Evolutionary conservation across 495 filamentous ascomycete genomes (phyloP).

Genomic region (Penicillium taxi): DNA sequence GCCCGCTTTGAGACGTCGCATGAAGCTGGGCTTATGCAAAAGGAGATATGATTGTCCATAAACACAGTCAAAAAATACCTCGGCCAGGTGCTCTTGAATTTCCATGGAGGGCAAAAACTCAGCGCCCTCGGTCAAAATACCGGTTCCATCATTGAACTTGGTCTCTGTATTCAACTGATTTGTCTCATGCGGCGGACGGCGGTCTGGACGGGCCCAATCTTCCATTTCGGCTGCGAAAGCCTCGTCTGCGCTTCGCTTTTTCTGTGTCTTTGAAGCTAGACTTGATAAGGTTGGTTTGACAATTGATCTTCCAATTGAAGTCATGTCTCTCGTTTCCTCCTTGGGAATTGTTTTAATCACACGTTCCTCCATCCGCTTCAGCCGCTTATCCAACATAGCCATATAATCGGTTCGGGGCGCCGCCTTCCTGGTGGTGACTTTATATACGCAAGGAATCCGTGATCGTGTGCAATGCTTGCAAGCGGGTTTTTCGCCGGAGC

Average conservation of each 20-base stretch:
- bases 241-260: constrained; percentile 81
- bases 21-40: constrained; percentile 95
- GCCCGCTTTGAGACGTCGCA: constrained; percentile 67
- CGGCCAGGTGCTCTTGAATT: constrained; percentile 87
- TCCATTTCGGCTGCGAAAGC: constrained; percentile 81
- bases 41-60: constrained; percentile 94
- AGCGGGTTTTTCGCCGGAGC: constrained; percentile 93
- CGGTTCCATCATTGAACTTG: constrained; percentile 59
- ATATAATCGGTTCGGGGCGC: constrained; percentile 98
- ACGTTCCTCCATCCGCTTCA: constrained; percentile 94
- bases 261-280: constrained; percentile 49
- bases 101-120: constrained; percentile 81
- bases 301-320: constrained; percentile 59
- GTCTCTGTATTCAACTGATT: constrained; percentile 49
- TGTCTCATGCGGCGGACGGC: constrained; percentile 40
- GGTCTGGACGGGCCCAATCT: constrained; percentile 62
- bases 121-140: constrained; percentile 67
- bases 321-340: constrained; percentile 55
- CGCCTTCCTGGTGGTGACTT: constrained; percentile 88
- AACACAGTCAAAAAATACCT: constrained; percentile 92
- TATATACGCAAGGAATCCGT: constrained; percentile 96
- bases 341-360: constrained; percentile 95
- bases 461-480: constrained; percentile 95
- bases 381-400: constrained; percentile 93
- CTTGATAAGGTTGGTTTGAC: constrained; percentile 73